Base-by-base conservation (phyloP, 2,329 filamentous ascomycete genomes). In the Trichoderma sp. region DNA sequence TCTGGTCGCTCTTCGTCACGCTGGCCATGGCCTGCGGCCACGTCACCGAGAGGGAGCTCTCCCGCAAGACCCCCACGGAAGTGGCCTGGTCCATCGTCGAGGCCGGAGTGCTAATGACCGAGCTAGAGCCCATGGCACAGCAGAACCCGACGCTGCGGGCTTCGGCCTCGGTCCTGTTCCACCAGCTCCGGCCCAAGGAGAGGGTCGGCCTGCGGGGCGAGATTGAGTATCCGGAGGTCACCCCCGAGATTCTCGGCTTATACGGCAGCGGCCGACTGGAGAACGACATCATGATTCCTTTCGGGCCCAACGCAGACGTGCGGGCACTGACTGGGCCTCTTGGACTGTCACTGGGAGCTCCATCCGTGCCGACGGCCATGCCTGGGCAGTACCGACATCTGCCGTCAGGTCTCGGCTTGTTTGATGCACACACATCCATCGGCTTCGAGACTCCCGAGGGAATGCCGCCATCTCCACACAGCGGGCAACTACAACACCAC, bases 1-100 rank as follows among this genome's bases (percentile, higher is more conserved):
- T 64, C 25, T 64, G 60, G 60, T 64, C 60, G 8, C 60, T 64
- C 17, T 64, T 54, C 4, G 60, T 54, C 3, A 64, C 60, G 5
- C 17, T 64, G 34, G 48, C 48, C 12, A 22, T 64, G 8, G 7
- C 60, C 34, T 54, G 60, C 25, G 34, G 60, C 4, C 29, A 19
- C 17, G 3, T 64, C 2, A 42, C 60, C 17, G 60, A 64, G 15
- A 2, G 5, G 1, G 48, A 64, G 3, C 34, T 64, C 4, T 3
- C 12, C 10, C 35, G n/a, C 12, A 29, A 15, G 15, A 10, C 12
- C 5, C 34, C 25, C 4, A 3, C 25, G 5, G 13, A 19, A 17
- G 17, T 12, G 5, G 25, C 19, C 35, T 17, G 25, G 9, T n/a
- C 34, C 6, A 13, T 64, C 7, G 22, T 39, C 22, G 48, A 64